Conservation (phyloP, 1,284 basidiomycete species). For the Apiotrichum siamense region DNA sequence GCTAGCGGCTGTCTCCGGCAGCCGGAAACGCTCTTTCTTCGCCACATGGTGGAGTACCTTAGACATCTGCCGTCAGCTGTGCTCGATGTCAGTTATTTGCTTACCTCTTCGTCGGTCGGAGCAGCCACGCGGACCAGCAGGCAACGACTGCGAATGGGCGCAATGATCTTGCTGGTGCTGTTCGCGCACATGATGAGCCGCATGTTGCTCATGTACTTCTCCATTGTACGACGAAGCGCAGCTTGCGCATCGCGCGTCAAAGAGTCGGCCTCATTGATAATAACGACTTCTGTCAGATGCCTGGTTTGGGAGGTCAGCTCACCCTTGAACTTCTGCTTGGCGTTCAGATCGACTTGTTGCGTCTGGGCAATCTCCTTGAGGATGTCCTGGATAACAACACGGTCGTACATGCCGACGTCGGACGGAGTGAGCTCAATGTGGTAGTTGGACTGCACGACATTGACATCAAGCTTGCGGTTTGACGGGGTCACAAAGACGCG, state of each 20-base stretch:
- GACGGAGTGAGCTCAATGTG: slow-evolving; percentile 98
- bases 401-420: slow-evolving; percentile 95
- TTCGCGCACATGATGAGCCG: slow-evolving; percentile 97
- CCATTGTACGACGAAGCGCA: slow-evolving; percentile 94
- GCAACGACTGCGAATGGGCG: slow-evolving; percentile 93
- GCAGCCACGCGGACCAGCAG: slow-evolving; percentile 89
- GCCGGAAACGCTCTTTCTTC: slow-evolving; percentile 69
- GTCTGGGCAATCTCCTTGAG: slow-evolving; percentile 99
- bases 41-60: slow-evolving; percentile 75
- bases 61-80: slow-evolving; percentile 58
- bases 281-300: slow-evolving; percentile 60
- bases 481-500: slow-evolving; percentile 91
- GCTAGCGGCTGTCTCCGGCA: slow-evolving; percentile 66
- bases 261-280: slow-evolving; percentile 96
- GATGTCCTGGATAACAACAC: slow-evolving; percentile 93
- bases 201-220: slow-evolving; percentile 98
- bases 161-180: slow-evolving; percentile 92
- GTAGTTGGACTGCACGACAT: slow-evolving; percentile 94
- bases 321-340: slow-evolving; percentile 97
- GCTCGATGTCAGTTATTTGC: slow-evolving; percentile 16
- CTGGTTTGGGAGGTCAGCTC: slow-evolving; percentile 13
- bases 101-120: slow-evolving; percentile 68
- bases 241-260: slow-evolving; percentile 94
- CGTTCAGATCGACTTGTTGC: slow-evolving; percentile 92
- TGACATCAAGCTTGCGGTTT: slow-evolving; percentile 91